Conservation (phyloP, 2,329 filamentous ascomycete genomes). For the Colletotrichum abscissum region DNA sequence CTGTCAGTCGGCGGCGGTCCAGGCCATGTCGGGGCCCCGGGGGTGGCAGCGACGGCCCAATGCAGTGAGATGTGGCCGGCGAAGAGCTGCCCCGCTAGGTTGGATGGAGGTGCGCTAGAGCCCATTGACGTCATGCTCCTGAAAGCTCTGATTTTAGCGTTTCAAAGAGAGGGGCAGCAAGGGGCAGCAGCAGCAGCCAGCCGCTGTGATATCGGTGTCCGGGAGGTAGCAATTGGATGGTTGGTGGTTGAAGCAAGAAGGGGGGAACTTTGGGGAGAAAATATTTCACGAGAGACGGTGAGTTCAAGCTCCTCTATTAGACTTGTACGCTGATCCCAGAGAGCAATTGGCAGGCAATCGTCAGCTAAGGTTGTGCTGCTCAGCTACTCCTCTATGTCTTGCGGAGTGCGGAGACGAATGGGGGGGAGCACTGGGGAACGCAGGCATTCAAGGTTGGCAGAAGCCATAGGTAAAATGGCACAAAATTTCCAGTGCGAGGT, state of each 20-base stretch:
- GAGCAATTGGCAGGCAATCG: neutral
- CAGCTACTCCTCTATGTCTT: neutral
- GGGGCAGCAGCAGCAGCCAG: conserved; percentile 7
- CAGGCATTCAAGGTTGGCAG: neutral
- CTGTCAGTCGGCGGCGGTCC: conserved; percentile 30
- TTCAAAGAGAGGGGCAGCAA: conserved; percentile 35
- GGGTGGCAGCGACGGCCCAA: conserved; percentile 11
- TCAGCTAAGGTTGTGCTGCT: neutral
- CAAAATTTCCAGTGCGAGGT: neutral
- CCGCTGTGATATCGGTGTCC: too few species aligned
- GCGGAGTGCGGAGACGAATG: neutral
- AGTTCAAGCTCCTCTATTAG: too few species aligned
- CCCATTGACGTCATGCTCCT: conserved; percentile 35
- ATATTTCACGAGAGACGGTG: neutral
- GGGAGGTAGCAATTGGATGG: neutral
- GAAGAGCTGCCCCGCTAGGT: conserved; percentile 29
- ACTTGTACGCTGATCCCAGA: too few species aligned
- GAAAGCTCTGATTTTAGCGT: conserved; percentile 37
- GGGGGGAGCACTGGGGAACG: neutral
- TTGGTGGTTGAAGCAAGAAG: neutral
- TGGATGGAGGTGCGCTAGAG: conserved; percentile 34
- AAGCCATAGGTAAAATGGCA: neutral
- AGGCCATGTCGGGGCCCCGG: conserved; percentile 8
- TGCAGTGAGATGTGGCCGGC: conserved; percentile 27
- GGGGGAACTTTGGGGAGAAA: neutral